Evolutionary conservation across 257 asterid genomes (phyloP), one percentile per base, ranked within the genome.

Genomic region (Jaltomata sinuosa): DNA sequence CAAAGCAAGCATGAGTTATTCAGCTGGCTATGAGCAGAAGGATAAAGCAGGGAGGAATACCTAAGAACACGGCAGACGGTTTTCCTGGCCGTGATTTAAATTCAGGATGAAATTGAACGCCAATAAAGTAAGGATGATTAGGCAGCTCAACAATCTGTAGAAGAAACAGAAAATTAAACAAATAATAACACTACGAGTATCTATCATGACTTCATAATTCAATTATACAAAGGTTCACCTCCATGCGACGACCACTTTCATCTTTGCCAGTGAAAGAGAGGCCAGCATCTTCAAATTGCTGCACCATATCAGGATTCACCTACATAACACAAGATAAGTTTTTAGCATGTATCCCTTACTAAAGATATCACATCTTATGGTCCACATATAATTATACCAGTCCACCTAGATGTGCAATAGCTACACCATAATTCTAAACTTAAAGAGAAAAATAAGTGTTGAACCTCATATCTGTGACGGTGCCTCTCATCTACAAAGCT

Each of bases 261-360:
- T 93, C 97, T 89, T 92, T 93, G 61, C 97, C 97, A 49, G 92
- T 79, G 85, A 93, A 92, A 82, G 83, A 80, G 84, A 93, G 94
- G 40, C 97, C 97, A 55, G 94, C 97, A 42, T 87, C 91, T 90
- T 93, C 96, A 86, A 93, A 89, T 85, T 54, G 89, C 62, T 78
- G 83, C 50, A 93, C 95, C 93, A 93, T 91, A 84, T 93, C 97
- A 36, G 97, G 97, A 88, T 93, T 93, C 81, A 93, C 96, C 97
- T 93, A 85, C 57, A 64, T 61, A 82, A 85, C 8, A 42, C 32
- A 76, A 22, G 32, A 65, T 32, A 36, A 78, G 69, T 64, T 76
- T 52, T 57, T 64, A 74, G 38, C 57, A 42, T 74, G 11, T 22
- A 5, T 45, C 18, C 52, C 32, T 53, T 36, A 69, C 29, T 14